Percentiles rank a stretch among this genome's conserved stretches.
Conservation (phyloP, 1,284 basidiomycete genomes). For the Rhizoctonia solani region DNA sequence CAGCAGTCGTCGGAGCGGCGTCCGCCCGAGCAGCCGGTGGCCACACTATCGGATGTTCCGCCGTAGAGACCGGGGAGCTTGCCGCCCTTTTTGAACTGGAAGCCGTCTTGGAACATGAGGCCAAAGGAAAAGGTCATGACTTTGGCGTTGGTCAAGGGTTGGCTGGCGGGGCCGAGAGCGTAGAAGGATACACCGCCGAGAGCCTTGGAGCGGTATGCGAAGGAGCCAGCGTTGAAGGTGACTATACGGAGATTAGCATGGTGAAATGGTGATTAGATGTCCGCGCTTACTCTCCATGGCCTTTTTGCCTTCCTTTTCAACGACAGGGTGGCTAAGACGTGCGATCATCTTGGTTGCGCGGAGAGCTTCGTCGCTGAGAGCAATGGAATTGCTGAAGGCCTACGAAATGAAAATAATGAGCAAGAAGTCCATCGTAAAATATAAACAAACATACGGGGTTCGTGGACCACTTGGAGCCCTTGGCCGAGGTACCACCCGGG, state of each 20-base stretch:
- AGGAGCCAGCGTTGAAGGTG: conserved; percentile 57
- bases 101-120: conserved; percentile 60
- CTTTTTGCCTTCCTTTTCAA: conserved; percentile 28
- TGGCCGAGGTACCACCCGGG: background rate
- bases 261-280: background rate
- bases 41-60: conserved; percentile 44
- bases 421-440: too few species aligned
- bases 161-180: conserved; percentile 51
- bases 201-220: conserved; percentile 40
- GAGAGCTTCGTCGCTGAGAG: conserved; percentile 22
- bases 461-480: conserved; percentile 20
- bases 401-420: conserved; percentile 5
- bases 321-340: conserved; percentile 29
- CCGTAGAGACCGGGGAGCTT: conserved; percentile 64
- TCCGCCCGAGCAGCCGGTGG: conserved; percentile 65
- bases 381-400: conserved; percentile 7
- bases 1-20: conserved; percentile 61
- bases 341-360: conserved; percentile 21
- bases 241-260: background rate
- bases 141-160: conserved; percentile 40
- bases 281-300: conserved; percentile 25
- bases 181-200: conserved; percentile 66
- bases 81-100: conserved; percentile 63
- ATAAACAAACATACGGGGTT: conserved; percentile 24
- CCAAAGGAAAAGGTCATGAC: conserved; percentile 62